A percentile compares a stretch with the other conserved stretches of the same genome.
These are phyloP conservation scores for Schrenkiella parvula DNA, from an alignment of 345 rosid species.

Conservation along the genomic window DNA sequence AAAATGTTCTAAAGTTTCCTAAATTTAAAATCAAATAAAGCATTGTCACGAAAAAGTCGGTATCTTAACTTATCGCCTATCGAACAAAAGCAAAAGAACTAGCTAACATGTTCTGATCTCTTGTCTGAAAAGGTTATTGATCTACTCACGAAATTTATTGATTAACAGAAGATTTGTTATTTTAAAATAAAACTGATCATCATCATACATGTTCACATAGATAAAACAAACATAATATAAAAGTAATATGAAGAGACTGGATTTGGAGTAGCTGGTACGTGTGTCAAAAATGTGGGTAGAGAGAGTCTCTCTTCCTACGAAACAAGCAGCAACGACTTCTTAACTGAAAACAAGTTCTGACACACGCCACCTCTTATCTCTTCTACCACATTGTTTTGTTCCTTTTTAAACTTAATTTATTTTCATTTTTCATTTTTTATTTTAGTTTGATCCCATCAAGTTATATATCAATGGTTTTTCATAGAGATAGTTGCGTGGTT, in stretches of 20 bases:
- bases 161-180: no score
- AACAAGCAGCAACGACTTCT: constrained; percentile 21
- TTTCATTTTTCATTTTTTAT: not conserved
- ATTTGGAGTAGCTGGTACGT: constrained; percentile 5
- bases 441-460: not conserved
- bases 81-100: no score
- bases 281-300: constrained; percentile 2
- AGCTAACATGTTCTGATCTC: no score
- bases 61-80: no score
- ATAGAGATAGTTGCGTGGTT: not conserved
- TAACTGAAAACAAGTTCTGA: constrained; percentile 17
- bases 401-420: not conserved
- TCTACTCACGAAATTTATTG: no score
- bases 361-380: constrained; percentile 7
- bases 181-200: not conserved
- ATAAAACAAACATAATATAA: not conserved
- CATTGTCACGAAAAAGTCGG: no score
- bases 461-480: not conserved
- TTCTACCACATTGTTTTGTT: constrained; percentile 14
- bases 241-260: not conserved
- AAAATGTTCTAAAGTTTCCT: no score
- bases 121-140: no score
- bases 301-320: constrained; percentile 3
- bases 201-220: not conserved
- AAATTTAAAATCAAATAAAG: no score